Base-by-base conservation (phyloP, 768 basidiomycete genomes). In the Phylloporus sp. region DNA sequence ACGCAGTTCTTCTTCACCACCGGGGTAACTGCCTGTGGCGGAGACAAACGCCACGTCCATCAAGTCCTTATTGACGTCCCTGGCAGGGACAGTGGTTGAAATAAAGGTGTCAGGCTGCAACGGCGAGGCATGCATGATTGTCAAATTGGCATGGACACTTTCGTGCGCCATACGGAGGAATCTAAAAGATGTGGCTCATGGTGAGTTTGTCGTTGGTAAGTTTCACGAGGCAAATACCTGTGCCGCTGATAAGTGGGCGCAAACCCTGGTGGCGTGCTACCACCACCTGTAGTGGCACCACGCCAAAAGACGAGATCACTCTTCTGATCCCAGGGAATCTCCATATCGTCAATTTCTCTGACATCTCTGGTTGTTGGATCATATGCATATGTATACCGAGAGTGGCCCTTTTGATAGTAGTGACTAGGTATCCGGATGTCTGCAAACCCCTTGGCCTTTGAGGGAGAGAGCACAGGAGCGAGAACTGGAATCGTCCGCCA, bases 391-490 rank as follows among this genome's bases (percentile, higher is more conserved):
- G 93, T 92, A 57, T 95, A 94, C 44, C 81, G 68, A 38, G 76
- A 71, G 14, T 85, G 90, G 44, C 82, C 82, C 10, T 84, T 85
- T 58, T 90, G 90, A 65, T 99, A 98, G 63, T 99, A 98, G 65
- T 98, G 93, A 50, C 90, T 93, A 0, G 96, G 95, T 51, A 98
- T 92, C 47, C 88, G 75, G 55, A 99, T 89, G 61, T 98, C 96
- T 52, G 81, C 70, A 62, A 86, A 97, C 0, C 96, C 92, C 32
- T 72, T 72, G 0, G 86, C 83, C 59, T 87, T 91, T 0, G 92
- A 89, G 3, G 95, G 93, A 3, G 91, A 93, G 68, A 99, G 88
- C 23, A 99, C 80, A 7, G 96, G 96, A 65, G 90, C 94, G n/a
- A 95, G 73, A 1, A 80, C 80, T 10, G 87, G 80, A 48, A 97